A percentile compares a stretch with the other conserved stretches of the same genome.
These are phyloP conservation scores for Secale cereale DNA, from an alignment of 176 grass and related monocot species.

Conservation along the genomic window DNA sequence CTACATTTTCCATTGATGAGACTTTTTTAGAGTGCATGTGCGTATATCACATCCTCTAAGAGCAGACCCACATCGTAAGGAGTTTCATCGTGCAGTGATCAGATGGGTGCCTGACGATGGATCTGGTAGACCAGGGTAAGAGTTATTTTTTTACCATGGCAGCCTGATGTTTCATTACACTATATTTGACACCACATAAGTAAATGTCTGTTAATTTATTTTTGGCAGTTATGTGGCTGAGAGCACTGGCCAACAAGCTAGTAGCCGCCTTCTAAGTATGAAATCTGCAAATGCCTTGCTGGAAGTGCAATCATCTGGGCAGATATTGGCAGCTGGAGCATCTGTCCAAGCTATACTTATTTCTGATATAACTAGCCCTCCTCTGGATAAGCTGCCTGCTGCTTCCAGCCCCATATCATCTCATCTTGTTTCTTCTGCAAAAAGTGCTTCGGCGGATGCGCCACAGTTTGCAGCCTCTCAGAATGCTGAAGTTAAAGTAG, in stretches of 20 bases:
- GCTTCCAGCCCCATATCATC: background rate
- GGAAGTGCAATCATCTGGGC: constrained; percentile 51
- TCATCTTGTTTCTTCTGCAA: constrained; percentile 20
- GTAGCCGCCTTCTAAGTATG: constrained; percentile 91
- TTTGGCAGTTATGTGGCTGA: constrained; percentile 68
- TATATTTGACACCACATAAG: background rate
- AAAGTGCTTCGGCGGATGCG: constrained; percentile 14
- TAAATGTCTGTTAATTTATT: background rate
- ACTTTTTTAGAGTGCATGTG: constrained; percentile 60
- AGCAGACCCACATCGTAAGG: constrained; percentile 52
- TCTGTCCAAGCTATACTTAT: constrained; percentile 70
- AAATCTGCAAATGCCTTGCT: constrained; percentile 95
- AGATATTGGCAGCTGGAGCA: constrained; percentile 61
- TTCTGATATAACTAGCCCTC: constrained; percentile 54
- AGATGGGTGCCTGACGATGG: constrained; percentile 92
- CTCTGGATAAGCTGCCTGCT: constrained; percentile 25
- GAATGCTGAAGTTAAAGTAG: constrained; percentile 58
- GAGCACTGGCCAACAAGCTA: constrained; percentile 86
- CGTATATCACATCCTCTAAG: constrained; percentile 60
- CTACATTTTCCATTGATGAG: background rate
- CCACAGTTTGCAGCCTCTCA: constrained; percentile 27
- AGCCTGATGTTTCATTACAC: background rate
- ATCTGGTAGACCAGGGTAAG: constrained; percentile 86
- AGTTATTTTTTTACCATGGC: constrained; percentile 7
- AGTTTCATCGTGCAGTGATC: constrained; percentile 75